Base-by-base conservation (phyloP, 2,329 filamentous ascomycete genomes). In the Apiospora rasikravindrae region DNA sequence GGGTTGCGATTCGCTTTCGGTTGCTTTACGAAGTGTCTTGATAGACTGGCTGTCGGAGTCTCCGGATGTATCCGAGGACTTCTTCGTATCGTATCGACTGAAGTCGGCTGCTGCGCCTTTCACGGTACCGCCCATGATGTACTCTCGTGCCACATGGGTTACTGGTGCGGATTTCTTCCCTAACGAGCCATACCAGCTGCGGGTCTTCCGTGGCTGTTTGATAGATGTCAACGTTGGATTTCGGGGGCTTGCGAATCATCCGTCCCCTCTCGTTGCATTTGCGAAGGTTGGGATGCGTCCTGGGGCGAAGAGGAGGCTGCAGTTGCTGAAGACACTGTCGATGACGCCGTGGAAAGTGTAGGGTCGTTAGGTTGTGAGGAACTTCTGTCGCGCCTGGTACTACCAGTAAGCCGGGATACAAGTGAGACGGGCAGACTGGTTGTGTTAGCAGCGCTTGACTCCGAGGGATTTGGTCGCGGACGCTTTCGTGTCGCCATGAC, bases 161-260 rank as follows among this genome's bases (percentile, higher is more conserved):
- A 89, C 91, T 40, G 90, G 51, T 42, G 47, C 40, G 40, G 53
- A 64, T 77, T 91, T 91, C 42, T 87, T 84, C 24, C 88, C 87
- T 88, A 88, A 91, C 24, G 89, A 88, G 70, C 88, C 88, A 79
- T 91, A 91, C 90, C 89, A 92, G 78, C 89, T 91, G 67, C 83
- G 83, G 11, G 85, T 81, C 77, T 89, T 89, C 73, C 84, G 85
- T 49, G 86, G 80, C 87, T 72, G 68, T 47, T 70, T 72, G 33
- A 40, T 33, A 33, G 67, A 49, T 26, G 26, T 19, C 29, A 69
- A 29, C 1, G 11, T 69, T 11, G 67, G 66, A 72, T 76, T 47
- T 68, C 14, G 24, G 42, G 66, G 7, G 42, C 16, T 64, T 40
- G 57, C 33, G 57, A 14, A 10, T n/a, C 33, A n/a, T 37, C 37